These are phyloP conservation scores for Cordyceps farinosa DNA, from an alignment of 2,329 filamentous ascomycete genomes.

Conservation along the genomic window DNA sequence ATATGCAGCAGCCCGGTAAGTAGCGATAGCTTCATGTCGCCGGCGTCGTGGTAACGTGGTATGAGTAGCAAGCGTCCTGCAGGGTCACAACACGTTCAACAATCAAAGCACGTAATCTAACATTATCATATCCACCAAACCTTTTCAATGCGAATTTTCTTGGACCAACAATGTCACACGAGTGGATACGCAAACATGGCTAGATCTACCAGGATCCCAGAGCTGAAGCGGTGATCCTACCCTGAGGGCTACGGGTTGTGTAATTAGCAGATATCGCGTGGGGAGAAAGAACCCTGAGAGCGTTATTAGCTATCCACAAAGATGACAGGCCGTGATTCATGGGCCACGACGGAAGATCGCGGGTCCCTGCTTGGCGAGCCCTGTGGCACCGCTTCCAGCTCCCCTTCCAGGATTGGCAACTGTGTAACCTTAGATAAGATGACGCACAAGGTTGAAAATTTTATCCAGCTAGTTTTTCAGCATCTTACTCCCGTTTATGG, in stretches of 20 bases:
- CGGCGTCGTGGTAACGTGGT: too few species aligned
- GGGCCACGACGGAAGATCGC: not conserved
- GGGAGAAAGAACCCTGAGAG: constrained; percentile 7
- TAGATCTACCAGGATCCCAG: not conserved
- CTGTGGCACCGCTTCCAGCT: not conserved
- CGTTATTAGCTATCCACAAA: not conserved
- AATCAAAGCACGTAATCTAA: not conserved
- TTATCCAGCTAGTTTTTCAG: not conserved
- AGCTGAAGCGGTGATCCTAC: not conserved
- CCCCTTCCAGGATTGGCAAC: not conserved
- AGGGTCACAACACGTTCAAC: not conserved
- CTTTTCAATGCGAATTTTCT: not conserved
- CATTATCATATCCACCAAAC: too few species aligned
- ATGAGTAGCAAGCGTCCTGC: not conserved
- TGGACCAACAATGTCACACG: not conserved
- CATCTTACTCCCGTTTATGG: not conserved
- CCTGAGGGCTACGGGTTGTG: not conserved
- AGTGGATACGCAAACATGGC: not conserved
- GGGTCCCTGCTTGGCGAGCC: not conserved
- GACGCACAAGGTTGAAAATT: not conserved
- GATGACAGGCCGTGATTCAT: not conserved
- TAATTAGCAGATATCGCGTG: not conserved
- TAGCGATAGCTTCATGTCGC: not conserved
- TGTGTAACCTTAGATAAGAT: not conserved
- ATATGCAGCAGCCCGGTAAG: not conserved